A percentile compares a stretch with the other conserved stretches of the same genome.
phyloP scores from a whole-genome alignment of 345 rosid genomes.

The Gossypium herbaceum region DNA sequence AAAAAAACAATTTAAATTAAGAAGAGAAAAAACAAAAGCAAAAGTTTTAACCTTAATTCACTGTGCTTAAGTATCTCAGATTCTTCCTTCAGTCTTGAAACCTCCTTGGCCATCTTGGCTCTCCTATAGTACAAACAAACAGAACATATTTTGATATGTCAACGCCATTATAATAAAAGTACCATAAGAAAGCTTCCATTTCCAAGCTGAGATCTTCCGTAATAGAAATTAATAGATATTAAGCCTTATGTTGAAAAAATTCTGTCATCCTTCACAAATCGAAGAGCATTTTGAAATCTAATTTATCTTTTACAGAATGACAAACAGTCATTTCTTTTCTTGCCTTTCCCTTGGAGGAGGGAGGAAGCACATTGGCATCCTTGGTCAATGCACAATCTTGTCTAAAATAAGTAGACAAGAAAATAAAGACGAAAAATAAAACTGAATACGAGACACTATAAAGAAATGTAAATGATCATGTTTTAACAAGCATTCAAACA shows the following conservation, averaged over 20 bases:
- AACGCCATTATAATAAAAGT: background rate
- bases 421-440: no score
- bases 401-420: no score
- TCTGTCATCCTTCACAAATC: no score
- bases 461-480: no score
- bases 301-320: no score
- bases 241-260: background rate
- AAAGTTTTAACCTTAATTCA: conserved; percentile 48
- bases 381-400: no score
- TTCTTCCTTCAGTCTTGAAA: conserved; percentile 82
- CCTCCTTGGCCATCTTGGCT: conserved; percentile 81
- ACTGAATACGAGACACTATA: no score
- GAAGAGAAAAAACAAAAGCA: background rate
- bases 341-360: no score
- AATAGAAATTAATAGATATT: background rate
- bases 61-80: conserved; percentile 48
- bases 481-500: no score
- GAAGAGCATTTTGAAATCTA: no score
- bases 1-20: background rate
- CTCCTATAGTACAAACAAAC: conserved; percentile 56
- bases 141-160: conserved; percentile 17
- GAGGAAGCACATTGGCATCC: no score
- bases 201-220: background rate
- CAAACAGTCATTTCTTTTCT: no score
- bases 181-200: background rate